Evolutionary conservation across 2,329 filamentous ascomycete genomes (phyloP).

Genomic region (Arthrobotrys megalospora): DNA sequence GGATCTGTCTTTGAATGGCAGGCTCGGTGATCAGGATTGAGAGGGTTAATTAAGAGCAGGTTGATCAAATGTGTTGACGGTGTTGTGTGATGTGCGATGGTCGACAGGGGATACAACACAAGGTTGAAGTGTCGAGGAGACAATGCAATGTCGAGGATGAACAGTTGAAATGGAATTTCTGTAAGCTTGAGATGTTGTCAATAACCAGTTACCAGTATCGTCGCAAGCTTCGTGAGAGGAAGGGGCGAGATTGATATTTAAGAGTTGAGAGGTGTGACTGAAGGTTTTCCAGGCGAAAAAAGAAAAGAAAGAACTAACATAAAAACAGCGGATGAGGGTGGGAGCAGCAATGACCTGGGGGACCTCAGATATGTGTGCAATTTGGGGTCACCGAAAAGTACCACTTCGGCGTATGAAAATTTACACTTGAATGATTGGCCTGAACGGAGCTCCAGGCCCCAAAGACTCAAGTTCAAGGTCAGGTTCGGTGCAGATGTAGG

Average conservation of each 20-base stretch:
- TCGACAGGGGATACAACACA: conserved; percentile 33
- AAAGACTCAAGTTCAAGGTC: conserved; percentile 17
- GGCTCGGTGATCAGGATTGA: conserved; percentile 53
- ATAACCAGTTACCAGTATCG: not conserved
- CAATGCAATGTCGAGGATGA: conserved; percentile 18
- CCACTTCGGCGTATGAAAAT: conserved; percentile 56
- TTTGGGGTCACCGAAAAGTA: conserved; percentile 46
- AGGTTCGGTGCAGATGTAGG: conserved; percentile 34
- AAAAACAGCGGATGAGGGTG: conserved; percentile 42
- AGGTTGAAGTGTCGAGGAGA: conserved; percentile 1
- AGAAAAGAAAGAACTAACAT: conserved; percentile 38
- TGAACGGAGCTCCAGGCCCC: conserved; percentile 56
- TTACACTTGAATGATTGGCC: conserved; percentile 47
- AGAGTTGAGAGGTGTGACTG: conserved; percentile 33
- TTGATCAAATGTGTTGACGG: conserved; percentile 44
- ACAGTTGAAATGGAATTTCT: not conserved
- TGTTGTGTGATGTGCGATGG: conserved; percentile 36
- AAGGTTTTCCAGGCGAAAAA: conserved; percentile 27
- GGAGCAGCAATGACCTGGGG: conserved; percentile 1
- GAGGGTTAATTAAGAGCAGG: conserved; percentile 40
- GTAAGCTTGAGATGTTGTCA: conserved; percentile 16
- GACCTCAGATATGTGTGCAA: conserved; percentile 45
- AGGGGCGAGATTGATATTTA: conserved; percentile 60
- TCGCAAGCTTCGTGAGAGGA: conserved; percentile 38
- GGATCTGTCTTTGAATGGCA: not conserved